Conservation (phyloP, 2,329 filamentous ascomycete genomes). For the Penicillium polonicum region DNA sequence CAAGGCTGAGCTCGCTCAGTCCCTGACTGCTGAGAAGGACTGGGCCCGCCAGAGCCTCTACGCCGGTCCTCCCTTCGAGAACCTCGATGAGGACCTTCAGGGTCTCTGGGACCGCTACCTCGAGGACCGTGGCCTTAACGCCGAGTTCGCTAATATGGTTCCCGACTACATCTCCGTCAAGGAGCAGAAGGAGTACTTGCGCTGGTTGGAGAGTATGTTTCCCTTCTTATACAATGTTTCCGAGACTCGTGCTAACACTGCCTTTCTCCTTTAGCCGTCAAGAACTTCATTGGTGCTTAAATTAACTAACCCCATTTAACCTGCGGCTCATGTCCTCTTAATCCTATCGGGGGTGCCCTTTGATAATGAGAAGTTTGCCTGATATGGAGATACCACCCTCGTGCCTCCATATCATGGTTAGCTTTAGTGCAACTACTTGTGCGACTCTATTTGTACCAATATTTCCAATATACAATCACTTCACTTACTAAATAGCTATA, state of each 20-base stretch:
- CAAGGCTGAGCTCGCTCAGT: conserved; percentile 73
- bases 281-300: conserved; percentile 76
- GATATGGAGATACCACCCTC: neutral
- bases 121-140: conserved; percentile 89
- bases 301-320: conserved; percentile 35
- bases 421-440: neutral
- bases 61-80: conserved; percentile 87
- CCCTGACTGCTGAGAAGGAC: conserved; percentile 70
- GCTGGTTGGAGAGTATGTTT: conserved; percentile 72
- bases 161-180: conserved; percentile 97
- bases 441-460: conserved; percentile 11
- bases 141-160: conserved; percentile 81
- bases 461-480: conserved; percentile 10
- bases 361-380: conserved; percentile 1
- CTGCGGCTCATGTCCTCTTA: conserved; percentile 34
- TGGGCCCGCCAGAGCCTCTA: conserved; percentile 78
- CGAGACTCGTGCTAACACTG: conserved; percentile 5
- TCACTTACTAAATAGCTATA: neutral
- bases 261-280: conserved; percentile 59
- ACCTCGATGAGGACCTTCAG: conserved; percentile 94
- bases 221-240: neutral
- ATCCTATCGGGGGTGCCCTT: conserved; percentile 8
- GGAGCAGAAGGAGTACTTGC: conserved; percentile 95
- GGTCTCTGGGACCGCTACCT: conserved; percentile 88
- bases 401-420: conserved; percentile 37